Base-by-base conservation (phyloP, 371 early-diverging fungal species). In the Apophysomyces variabilis region DNA sequence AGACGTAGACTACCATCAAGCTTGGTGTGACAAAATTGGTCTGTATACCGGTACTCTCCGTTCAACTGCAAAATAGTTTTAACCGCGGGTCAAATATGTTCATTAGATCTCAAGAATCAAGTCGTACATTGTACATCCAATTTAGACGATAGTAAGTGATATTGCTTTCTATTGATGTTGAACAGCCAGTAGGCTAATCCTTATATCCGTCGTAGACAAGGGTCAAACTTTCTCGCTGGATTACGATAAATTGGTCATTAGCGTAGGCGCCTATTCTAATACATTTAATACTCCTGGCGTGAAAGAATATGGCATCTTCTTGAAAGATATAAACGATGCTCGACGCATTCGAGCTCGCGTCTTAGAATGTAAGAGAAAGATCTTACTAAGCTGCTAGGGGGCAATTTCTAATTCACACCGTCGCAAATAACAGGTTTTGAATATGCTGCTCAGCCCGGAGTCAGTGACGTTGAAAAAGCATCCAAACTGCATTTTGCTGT, bases 201-300 rank as follows among this genome's bases (percentile, higher is more conserved):
- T 54, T 50, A 8, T 18, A 13, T 9, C 18, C 14, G 44, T 57
- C 45, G 12, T 56, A 70, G 74, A 74, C 54, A 67, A 66, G 7
- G 74, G 71, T 4, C 47, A 67, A n/a, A 61, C 73, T 0, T 79
- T 83, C 43, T 64, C 70, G 38, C 61, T 94, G 58, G 76, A 84
- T 16, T 96, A 90, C 71, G 95, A 94, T 68, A 85, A 89, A 47
- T 71, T 96, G 39, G 89, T 96, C 41, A 90, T 96, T 16, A 79
- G 90, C 5, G 89, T 89, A 4, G 96, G 96, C n/a, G 90, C 93
- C 1, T 84, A 88, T 66, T 84, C 89, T 63, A 92, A 93, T 68
- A 94, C 95, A 8, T 94, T 93, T 68, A 87, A 87, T 44, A 91
- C 92, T 37, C 87, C 87, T 3, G 96, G 96, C 13, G 93, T 94